Conservation (phyloP, 2,329 filamentous ascomycete species). For the Zelopaecilomyces penicillatus region DNA sequence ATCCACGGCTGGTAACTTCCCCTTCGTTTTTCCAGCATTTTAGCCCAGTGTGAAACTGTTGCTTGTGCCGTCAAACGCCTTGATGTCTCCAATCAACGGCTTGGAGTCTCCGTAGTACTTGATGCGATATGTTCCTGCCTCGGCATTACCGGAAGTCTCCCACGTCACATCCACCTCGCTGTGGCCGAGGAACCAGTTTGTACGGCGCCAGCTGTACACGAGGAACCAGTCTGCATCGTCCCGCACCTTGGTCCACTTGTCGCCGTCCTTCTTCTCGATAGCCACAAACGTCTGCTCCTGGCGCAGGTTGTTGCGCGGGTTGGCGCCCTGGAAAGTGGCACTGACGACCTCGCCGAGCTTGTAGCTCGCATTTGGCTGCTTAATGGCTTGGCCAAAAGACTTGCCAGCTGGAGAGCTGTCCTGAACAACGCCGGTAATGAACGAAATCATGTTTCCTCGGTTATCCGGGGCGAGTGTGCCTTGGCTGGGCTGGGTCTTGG, state of each 20-base stretch:
- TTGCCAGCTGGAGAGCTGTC: constrained; percentile 60
- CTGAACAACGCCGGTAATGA: constrained; percentile 71
- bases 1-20: not conserved
- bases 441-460: constrained; percentile 62
- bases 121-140: constrained; percentile 64
- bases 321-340: constrained; percentile 73
- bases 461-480: constrained; percentile 71
- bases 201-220: constrained; percentile 71
- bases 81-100: constrained; percentile 34
- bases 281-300: constrained; percentile 70
- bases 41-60: constrained; percentile 12
- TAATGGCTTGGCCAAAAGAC: constrained; percentile 60
- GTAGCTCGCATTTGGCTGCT: constrained; percentile 47
- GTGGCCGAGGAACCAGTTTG: constrained; percentile 58
- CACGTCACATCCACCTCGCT: constrained; percentile 75
- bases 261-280: constrained; percentile 53
- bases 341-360: constrained; percentile 51
- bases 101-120: constrained; percentile 82
- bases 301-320: constrained; percentile 79
- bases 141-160: constrained; percentile 48
- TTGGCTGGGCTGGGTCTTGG: constrained; percentile 30
- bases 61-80: constrained; percentile 15
- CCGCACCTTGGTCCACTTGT: constrained; percentile 58
- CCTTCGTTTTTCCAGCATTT: not conserved
- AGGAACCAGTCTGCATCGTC: constrained; percentile 79